Percentiles rank a stretch among this genome's conserved stretches.
Evolutionary conservation across 805 yeast genomes (phyloP).

Genomic region (Saturnispora diversa): DNA sequence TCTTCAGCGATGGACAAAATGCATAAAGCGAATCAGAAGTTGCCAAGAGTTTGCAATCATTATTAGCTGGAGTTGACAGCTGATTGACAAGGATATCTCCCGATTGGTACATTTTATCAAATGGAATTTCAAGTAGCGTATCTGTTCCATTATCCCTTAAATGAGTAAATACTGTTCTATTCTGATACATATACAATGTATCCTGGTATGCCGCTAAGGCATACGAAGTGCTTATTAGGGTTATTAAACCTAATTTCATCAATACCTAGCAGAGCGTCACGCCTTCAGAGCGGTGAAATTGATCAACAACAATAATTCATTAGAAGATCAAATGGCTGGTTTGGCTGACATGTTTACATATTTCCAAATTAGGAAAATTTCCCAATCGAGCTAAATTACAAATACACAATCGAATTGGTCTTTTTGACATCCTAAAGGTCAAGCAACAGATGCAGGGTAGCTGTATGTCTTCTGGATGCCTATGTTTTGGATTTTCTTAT

Average conservation of each 20-base stretch:
- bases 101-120: slow-evolving; percentile 20
- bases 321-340: slow-evolving; percentile 1
- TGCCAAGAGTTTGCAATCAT: slow-evolving; percentile 18
- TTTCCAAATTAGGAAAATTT: background rate
- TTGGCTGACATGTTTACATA: background rate
- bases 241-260: background rate
- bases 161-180: slow-evolving; percentile 21
- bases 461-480: too few species aligned
- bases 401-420: too few species aligned
- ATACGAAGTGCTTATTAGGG: background rate
- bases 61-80: slow-evolving; percentile 19
- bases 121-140: slow-evolving; percentile 22
- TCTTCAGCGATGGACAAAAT: slow-evolving; percentile 17
- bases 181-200: slow-evolving; percentile 27
- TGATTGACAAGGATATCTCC: slow-evolving; percentile 16
- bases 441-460: too few species aligned
- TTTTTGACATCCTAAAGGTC: too few species aligned
- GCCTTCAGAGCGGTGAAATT: too few species aligned
- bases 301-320: background rate
- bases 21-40: slow-evolving; percentile 20
- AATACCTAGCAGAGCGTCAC: background rate
- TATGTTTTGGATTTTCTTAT: too few species aligned
- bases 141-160: slow-evolving; percentile 9
- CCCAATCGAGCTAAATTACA: background rate
- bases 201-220: slow-evolving; percentile 14